Percentiles rank a stretch among this genome's conserved stretches.
Evolutionary conservation across 345 rosid genomes (phyloP).

Genomic region (Laguncularia racemosa): DNA sequence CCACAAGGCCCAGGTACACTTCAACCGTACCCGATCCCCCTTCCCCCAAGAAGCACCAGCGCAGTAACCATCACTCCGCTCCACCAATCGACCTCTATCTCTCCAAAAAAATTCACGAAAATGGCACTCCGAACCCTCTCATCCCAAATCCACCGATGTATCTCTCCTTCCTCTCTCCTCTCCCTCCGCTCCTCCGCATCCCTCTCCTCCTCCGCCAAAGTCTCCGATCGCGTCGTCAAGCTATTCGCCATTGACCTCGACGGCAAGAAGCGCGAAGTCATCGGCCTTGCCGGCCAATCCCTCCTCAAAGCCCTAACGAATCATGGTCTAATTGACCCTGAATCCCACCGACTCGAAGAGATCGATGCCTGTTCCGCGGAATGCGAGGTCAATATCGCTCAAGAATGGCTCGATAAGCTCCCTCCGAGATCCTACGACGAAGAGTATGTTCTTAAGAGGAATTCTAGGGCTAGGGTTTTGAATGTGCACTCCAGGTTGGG

Average conservation of each 20-base stretch:
- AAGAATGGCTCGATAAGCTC: conserved; percentile 88
- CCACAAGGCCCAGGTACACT: too few relatives aligned
- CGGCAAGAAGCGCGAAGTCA: conserved; percentile 61
- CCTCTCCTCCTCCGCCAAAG: conserved; percentile 62
- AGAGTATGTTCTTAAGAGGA: conserved; percentile 78
- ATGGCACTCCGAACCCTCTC: conserved; percentile 24
- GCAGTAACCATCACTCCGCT: too few relatives aligned
- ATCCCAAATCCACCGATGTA: conserved; percentile 49
- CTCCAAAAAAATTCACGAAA: too few relatives aligned
- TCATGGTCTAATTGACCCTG: conserved; percentile 78
- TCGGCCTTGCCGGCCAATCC: conserved; percentile 85
- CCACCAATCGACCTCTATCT: too few relatives aligned
- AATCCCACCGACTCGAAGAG: conserved; percentile 85
- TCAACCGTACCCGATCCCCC: too few relatives aligned
- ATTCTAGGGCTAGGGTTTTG: conserved; percentile 77
- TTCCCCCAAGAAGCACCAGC: too few relatives aligned
- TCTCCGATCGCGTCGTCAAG: conserved; percentile 83
- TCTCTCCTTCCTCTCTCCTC: conserved; percentile 30
- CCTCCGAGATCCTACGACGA: conserved; percentile 90
- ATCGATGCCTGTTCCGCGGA: conserved; percentile 99
- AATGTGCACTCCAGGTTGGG: conserved; percentile 88
- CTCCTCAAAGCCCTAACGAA: conserved; percentile 74
- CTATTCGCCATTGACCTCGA: conserved; percentile 75
- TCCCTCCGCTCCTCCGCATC: conserved; percentile 48
- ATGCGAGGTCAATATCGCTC: conserved; percentile 95